Conservation (phyloP, 2,329 filamentous ascomycete species). For the Talaromyces atroroseus region DNA sequence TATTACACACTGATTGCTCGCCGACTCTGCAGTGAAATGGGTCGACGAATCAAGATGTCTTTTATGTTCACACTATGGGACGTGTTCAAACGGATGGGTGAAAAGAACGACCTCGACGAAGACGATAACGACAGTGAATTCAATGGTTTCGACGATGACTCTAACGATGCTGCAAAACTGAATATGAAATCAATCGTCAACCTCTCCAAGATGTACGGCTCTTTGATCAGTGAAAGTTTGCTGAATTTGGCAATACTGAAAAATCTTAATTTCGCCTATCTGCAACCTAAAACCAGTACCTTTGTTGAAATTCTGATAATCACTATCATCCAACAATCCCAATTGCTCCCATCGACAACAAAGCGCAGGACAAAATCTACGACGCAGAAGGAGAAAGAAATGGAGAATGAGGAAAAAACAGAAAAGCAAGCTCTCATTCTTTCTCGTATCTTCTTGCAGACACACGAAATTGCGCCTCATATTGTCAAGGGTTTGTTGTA, state of each 20-base stretch:
- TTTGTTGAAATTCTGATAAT: slow-evolving; percentile 80
- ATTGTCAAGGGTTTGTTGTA: slow-evolving; percentile 71
- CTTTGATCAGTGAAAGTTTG: slow-evolving; percentile 55
- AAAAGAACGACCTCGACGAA: slow-evolving; percentile 57
- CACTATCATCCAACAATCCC: slow-evolving; percentile 64
- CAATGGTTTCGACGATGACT: slow-evolving; percentile 46
- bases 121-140: slow-evolving; percentile 53
- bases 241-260: slow-evolving; percentile 55
- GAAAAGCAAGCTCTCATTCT: slow-evolving; percentile 39
- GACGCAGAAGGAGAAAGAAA: slow-evolving; percentile 17
- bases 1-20: slow-evolving; percentile 86
- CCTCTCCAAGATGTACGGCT: slow-evolving; percentile 61
- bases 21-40: slow-evolving; percentile 61
- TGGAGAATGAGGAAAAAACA: slow-evolving; percentile 3
- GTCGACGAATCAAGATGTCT: slow-evolving; percentile 70
- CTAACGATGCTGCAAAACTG: slow-evolving; percentile 36
- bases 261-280: slow-evolving; percentile 67
- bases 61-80: slow-evolving; percentile 87
- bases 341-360: background rate
- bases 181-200: slow-evolving; percentile 59
- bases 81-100: slow-evolving; percentile 78
- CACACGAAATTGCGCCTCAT: slow-evolving; percentile 55
- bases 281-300: slow-evolving; percentile 68
- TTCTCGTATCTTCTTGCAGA: slow-evolving; percentile 60
- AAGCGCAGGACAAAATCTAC: slow-evolving; percentile 29